These are phyloP conservation scores for Hanseniaspora thailandica DNA, from an alignment of 805 yeast genomes.

Conservation along the genomic window DNA sequence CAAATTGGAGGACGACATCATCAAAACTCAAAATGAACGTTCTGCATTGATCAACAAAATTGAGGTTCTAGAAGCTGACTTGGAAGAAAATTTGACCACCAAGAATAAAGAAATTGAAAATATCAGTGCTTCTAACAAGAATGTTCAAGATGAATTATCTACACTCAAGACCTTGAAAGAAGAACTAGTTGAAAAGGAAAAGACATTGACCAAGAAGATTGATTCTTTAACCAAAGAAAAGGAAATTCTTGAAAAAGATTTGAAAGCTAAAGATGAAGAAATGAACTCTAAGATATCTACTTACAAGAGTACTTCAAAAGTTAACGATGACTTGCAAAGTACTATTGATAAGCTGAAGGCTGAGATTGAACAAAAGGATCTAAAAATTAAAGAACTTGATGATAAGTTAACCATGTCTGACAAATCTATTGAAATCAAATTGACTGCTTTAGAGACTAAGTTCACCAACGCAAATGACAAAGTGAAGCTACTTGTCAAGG, in stretches of 20 bases:
- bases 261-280: slow-evolving; percentile 37
- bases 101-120: slow-evolving; percentile 7
- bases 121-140: not conserved
- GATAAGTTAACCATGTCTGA: slow-evolving; percentile 26
- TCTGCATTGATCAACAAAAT: slow-evolving; percentile 23
- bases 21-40: slow-evolving; percentile 16
- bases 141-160: slow-evolving; percentile 20
- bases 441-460: slow-evolving; percentile 27
- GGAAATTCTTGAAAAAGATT: slow-evolving; percentile 37
- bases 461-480: slow-evolving; percentile 30
- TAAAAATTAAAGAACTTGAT: slow-evolving; percentile 20
- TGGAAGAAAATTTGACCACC: slow-evolving; percentile 21
- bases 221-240: slow-evolving; percentile 19
- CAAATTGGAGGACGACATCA: slow-evolving; percentile 19
- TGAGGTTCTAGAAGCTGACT: slow-evolving; percentile 24
- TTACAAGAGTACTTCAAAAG: slow-evolving; percentile 37
- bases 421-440: slow-evolving; percentile 29
- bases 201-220: slow-evolving; percentile 17
- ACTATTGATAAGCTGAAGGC: slow-evolving; percentile 17
- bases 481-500: slow-evolving; percentile 32
- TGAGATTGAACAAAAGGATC: slow-evolving; percentile 30
- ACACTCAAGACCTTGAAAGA: slow-evolving; percentile 20
- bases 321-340: slow-evolving; percentile 22
- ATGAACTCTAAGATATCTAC: slow-evolving; percentile 35
- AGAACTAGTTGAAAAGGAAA: slow-evolving; percentile 20